A percentile compares a stretch with the other conserved stretches of the same genome.
Evolutionary conservation across 164 flowering plant species (phyloP).

Genomic region (Platanus orientalis): DNA sequence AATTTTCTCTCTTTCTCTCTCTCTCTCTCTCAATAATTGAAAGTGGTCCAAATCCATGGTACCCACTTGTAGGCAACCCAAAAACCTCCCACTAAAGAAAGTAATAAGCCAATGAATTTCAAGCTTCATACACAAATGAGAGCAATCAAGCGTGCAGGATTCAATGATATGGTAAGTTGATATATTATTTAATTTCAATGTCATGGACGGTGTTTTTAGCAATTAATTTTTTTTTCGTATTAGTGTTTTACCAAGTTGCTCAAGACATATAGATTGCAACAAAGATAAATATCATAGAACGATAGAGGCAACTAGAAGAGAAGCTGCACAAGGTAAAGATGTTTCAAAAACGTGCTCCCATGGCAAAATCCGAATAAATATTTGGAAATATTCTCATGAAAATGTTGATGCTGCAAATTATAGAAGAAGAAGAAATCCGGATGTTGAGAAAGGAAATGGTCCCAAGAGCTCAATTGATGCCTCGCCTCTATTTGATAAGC

Average conservation of each 20-base stretch:
- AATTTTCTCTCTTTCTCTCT: too few relatives aligned
- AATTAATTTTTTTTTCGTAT: too few relatives aligned
- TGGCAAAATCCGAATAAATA: too few relatives aligned
- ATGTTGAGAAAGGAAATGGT: conserved; percentile 76
- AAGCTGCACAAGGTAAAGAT: conserved; percentile 48
- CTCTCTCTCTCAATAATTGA: too few relatives aligned
- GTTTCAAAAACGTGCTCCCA: not conserved
- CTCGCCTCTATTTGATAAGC: conserved; percentile 66
- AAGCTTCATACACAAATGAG: conserved; percentile 64
- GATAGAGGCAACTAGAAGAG: conserved; percentile 45
- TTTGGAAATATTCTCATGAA: not conserved
- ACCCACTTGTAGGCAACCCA: conserved; percentile 21
- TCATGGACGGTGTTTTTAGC: not conserved
- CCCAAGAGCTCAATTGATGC: conserved; percentile 87
- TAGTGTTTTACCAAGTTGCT: not conserved
- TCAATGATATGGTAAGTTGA: conserved; percentile 50
- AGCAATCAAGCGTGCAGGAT: conserved; percentile 58
- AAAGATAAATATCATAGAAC: conserved; percentile 43
- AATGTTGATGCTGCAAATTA: conserved; percentile 28
- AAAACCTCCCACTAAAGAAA: conserved; percentile 47
- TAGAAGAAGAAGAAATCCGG: conserved; percentile 74
- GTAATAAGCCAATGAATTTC: conserved; percentile 50
- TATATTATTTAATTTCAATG: not conserved
- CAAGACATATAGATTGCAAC: conserved; percentile 42
- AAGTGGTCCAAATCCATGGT: not conserved